Evolutionary conservation across 192 early-diverging fungal species (phyloP), one percentile per base, ranked within the genome.

Genomic region (Umbelopsis ramanniana): DNA sequence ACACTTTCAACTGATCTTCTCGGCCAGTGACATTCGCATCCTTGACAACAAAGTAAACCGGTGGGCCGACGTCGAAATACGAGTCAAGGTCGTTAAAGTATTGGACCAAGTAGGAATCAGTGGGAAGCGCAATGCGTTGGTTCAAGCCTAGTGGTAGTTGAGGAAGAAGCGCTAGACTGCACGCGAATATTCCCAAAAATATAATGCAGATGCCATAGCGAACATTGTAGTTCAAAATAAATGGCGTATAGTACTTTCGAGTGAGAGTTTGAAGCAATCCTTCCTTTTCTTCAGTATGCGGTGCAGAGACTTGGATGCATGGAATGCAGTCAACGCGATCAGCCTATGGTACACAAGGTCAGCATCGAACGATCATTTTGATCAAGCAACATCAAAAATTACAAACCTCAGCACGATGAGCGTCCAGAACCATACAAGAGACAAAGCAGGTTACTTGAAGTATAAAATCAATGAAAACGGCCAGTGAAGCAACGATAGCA

Each of bases 361-460:
- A 43, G 14, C 0, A 26, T 33, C 37, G 9, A 35, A 10, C 35
- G 14, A 17, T 3, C 19, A 15, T 43, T 22, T 72, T 63, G 17
- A 6, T 38, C 24, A 45, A 7, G 21, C 33, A 10, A 10, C 14
- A 22, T 67, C 17, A 8, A 47, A 22, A 46, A 29, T 33, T 26
- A 46, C 26, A 46, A 74, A 80, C 79, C 72, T 90, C 82, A 10
- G 85, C 70, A 37, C 89, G 75, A 35, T 83, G 79, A 33, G 86
- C 86, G 73, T 90, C 87, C 50, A 89, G 68, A 19, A 83, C 76
- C 47, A 90, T 78, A 63, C 85, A 84, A 2, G 89, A 82, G 19
- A 90, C 77, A 68, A 90, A 89, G 0, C 81, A 84, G 4, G 88
- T 90, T 9, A 88, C 83, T 60, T 90, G 89, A 12, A 90, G 81